phyloP scores from a whole-genome alignment of 1,139 yeast species.

The Blastobotrys proliferans region DNA sequence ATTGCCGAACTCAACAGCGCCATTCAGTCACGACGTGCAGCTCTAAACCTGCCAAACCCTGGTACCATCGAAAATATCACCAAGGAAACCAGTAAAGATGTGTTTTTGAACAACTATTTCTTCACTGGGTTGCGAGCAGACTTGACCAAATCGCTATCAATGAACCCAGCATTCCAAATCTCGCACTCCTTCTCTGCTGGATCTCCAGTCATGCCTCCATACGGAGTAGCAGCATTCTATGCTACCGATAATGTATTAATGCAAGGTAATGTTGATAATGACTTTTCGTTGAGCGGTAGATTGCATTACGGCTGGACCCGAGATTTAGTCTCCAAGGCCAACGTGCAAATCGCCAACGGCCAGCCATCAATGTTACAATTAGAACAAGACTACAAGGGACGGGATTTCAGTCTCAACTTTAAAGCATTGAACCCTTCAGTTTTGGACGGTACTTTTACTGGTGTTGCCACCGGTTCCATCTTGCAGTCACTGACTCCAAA shows the following conservation, averaged over 20 bases:
- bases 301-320: conserved; percentile 89
- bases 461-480: conserved; percentile 87
- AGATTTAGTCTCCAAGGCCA: conserved; percentile 73
- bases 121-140: conserved; percentile 98
- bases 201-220: conserved; percentile 80
- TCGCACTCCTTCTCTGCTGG: conserved; percentile 93
- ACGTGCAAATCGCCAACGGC: conserved; percentile 81
- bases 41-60: conserved; percentile 82
- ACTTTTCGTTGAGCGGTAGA: conserved; percentile 81
- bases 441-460: conserved; percentile 65
- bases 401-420: conserved; percentile 82
- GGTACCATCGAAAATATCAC: conserved; percentile 92
- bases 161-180: conserved; percentile 95
- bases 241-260: conserved; percentile 82
- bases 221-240: conserved; percentile 85
- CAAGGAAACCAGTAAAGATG: conserved; percentile 92
- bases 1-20: conserved; percentile 70
- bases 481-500: conserved; percentile 84
- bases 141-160: conserved; percentile 82
- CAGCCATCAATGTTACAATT: conserved; percentile 95
- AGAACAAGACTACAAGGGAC: conserved; percentile 93
- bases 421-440: conserved; percentile 88
- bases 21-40: conserved; percentile 71
- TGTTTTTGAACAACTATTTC: conserved; percentile 81
- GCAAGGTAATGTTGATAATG: conserved; percentile 91